These are phyloP conservation scores for Wallemia hederae DNA, from an alignment of 1,284 basidiomycete species.

Conservation along the genomic window DNA sequence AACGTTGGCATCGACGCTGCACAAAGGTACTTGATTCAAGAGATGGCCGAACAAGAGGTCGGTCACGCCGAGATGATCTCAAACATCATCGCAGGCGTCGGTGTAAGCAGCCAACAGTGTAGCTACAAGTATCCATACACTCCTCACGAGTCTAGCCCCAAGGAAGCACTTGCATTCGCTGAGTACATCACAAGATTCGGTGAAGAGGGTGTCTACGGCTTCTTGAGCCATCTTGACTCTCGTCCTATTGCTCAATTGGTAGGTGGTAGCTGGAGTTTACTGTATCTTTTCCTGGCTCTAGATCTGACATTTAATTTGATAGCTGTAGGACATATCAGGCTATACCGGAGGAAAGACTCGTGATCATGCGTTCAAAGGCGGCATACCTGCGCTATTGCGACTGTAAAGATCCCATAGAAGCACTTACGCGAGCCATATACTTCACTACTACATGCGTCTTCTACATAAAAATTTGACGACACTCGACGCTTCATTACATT, in stretches of 20 bases:
- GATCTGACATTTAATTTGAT: not conserved
- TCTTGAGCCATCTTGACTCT: conserved; percentile 31
- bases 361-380: no score
- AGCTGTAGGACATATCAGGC: not conserved
- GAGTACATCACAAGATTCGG: not conserved
- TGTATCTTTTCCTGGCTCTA: no score
- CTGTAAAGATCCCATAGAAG: no score
- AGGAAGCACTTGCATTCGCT: not conserved
- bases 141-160: no score
- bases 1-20: conserved; percentile 25
- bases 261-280: no score
- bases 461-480: no score
- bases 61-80: conserved; percentile 24
- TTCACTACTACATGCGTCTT: no score
- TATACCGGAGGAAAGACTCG: no score
- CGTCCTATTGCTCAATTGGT: conserved; percentile 25
- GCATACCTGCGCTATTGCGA: no score
- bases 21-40: conserved; percentile 26
- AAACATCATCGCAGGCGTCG: conserved; percentile 21
- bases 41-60: conserved; percentile 30
- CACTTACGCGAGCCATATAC: no score
- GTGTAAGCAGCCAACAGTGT: conserved; percentile 19
- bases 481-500: no score
- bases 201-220: conserved; percentile 22
- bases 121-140: conserved; percentile 31